Evolutionary conservation across 2,329 filamentous ascomycete species (phyloP), one percentile per base, ranked within the genome.

Genomic region (Sclerotinia minor): DNA sequence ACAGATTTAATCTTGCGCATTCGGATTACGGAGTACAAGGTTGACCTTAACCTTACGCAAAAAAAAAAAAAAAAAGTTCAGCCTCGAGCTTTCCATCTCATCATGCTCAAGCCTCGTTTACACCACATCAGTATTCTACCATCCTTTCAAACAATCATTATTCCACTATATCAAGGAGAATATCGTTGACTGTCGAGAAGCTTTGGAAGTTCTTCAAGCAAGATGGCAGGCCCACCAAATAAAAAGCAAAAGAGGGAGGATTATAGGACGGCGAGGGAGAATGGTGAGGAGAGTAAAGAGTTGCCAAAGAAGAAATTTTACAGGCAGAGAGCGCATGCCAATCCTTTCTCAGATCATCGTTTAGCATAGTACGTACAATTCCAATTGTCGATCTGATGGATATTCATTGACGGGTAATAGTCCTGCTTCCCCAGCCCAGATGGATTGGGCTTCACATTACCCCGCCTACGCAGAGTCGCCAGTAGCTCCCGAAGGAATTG

Each of bases 251-350:
- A 88, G 81, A 87, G 90, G 72, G 84, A 87, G 68, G 84, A 85
- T 69, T 91, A 90, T 76, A 87, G 85, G 73, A 83, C 83, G 67
- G 80, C 82, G 65, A 83, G 83, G 64, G 79, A 80, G 49, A 81
- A 85, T 70, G 82, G 85, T 76, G 82, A 79, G 29, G 70, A 68
- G 11, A 72, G 70, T 24, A 73, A 71, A 41, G 74, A 77, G 74
- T 81, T 97, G 75, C 95, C 95, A 13, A 90, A 92, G 80, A 99
- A 99, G 84, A 94, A 91, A 81, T 97, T 95, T 81, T 99, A 97
- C 79, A 88, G 95, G 67, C 95, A 99, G 80, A 87, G 95, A 79
- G 95, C 95, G 49, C 95, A 99, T 81, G 95, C 95, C 71, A 99
- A 99, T 81, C 94, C 94, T 8, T 99, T 99, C 81, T 97, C 94